Evolutionary conservation across 139 green algal genomes (phyloP).

Genomic region (Volvox africanus): DNA sequence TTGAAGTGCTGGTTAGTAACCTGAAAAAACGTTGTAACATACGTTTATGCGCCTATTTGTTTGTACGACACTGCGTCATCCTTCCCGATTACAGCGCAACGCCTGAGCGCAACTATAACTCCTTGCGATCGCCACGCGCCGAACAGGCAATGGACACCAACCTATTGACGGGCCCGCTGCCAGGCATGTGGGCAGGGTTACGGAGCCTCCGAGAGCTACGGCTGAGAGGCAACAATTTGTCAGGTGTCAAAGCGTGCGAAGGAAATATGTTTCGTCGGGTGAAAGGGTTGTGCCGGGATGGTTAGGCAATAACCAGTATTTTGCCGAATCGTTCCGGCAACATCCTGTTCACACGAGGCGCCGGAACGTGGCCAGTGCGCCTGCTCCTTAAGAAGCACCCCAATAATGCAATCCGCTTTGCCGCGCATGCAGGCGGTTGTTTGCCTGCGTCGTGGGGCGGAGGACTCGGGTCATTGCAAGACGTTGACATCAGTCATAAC

Average conservation of each 20-base stretch:
- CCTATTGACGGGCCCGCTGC: neutral
- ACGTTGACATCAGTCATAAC: slow-evolving; percentile 9
- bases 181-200: slow-evolving; percentile 22
- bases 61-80: too few species aligned
- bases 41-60: too few species aligned
- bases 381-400: too few species aligned
- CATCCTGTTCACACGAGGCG: too few species aligned
- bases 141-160: slow-evolving; percentile 19
- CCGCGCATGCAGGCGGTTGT: neutral
- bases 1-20: slow-evolving; percentile 24
- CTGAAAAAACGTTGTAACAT: neutral
- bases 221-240: neutral
- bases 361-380: too few species aligned
- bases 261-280: too few species aligned
- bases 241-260: neutral
- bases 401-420: too few species aligned
- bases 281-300: too few species aligned
- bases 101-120: too few species aligned
- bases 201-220: slow-evolving; percentile 21
- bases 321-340: too few species aligned
- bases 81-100: too few species aligned
- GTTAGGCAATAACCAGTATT: too few species aligned
- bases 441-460: slow-evolving; percentile 31
- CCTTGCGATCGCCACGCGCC: neutral
- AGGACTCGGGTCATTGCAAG: neutral